These are phyloP conservation scores for Mycena rosella DNA, from an alignment of 768 basidiomycete genomes.

Conservation along the genomic window DNA sequence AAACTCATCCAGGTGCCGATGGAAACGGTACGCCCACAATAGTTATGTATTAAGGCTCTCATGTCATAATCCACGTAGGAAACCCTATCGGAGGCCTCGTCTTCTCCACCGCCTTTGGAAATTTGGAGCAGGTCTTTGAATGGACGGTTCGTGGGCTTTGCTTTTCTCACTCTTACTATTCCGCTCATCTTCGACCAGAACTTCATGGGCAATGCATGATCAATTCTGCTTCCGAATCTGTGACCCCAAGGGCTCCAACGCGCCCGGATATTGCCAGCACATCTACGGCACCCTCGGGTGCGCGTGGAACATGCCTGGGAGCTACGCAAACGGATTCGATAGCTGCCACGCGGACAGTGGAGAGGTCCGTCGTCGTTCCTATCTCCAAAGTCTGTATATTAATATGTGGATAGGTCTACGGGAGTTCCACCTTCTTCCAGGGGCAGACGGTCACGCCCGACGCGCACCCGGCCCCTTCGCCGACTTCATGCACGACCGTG, in stretches of 20 bases:
- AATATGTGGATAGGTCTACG: conserved; percentile 59
- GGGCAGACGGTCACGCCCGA: conserved; percentile 67
- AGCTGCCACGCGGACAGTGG: conserved; percentile 67
- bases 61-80: not conserved
- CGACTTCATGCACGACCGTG: conserved; percentile 69
- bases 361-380: conserved; percentile 49
- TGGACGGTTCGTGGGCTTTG: conserved; percentile 71
- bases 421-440: conserved; percentile 75
- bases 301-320: conserved; percentile 71
- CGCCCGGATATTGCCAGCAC: conserved; percentile 70
- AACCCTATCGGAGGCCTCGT: conserved; percentile 66
- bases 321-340: conserved; percentile 62
- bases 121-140: conserved; percentile 70
- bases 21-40: conserved; percentile 56
- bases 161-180: not conserved
- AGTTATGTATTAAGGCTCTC: not conserved
- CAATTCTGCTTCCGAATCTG: conserved; percentile 84
- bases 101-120: conserved; percentile 79
- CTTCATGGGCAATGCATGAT: conserved; percentile 67
- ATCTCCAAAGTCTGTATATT: conserved; percentile 14
- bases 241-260: conserved; percentile 60
- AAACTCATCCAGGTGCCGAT: conserved; percentile 48
- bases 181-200: conserved; percentile 53
- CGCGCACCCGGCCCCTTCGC: conserved; percentile 68
- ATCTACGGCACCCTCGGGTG: conserved; percentile 70